Evolutionary conservation across 805 yeast species (phyloP).

Genomic region (Saccharomyces kudriavzevii): DNA sequence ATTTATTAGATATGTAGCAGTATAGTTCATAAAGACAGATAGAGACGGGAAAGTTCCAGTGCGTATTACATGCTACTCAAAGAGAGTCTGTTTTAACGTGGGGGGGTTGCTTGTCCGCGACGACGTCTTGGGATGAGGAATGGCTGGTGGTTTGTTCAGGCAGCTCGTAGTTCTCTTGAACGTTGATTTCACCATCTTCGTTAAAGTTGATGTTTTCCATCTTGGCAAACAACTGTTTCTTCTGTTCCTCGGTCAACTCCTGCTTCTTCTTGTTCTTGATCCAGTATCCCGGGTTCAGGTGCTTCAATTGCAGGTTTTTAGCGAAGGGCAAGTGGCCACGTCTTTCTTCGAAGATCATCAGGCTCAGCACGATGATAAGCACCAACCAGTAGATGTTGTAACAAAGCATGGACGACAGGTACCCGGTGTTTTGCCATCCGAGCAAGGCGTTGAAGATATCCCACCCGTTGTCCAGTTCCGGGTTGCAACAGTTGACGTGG

Average conservation of each 20-base stretch:
- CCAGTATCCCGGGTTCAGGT: slow-evolving; percentile 66
- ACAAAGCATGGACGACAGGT: slow-evolving; percentile 81
- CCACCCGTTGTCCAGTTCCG: slow-evolving; percentile 90
- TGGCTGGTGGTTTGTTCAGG: not conserved
- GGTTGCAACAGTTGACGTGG: slow-evolving; percentile 97
- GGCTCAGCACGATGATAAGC: slow-evolving; percentile 43
- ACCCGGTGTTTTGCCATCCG: slow-evolving; percentile 97
- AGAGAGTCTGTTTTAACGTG: not conserved
- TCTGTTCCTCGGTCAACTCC: slow-evolving; percentile 46
- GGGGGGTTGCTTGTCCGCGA: not conserved
- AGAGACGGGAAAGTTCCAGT: not conserved
- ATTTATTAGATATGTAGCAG: not conserved
- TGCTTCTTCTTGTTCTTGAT: slow-evolving; percentile 59
- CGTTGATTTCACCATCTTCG: slow-evolving; percentile 27
- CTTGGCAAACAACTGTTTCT: slow-evolving; percentile 42
- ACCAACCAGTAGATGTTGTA: slow-evolving; percentile 85
- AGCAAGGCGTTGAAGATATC: slow-evolving; percentile 88
- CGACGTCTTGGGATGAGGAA: not conserved
- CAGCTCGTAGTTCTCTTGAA: not conserved
- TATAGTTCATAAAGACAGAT: not conserved
- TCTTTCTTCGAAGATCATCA: slow-evolving; percentile 79
- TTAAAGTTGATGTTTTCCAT: slow-evolving; percentile 35
- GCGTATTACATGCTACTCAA: not conserved
- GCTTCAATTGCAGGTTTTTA: slow-evolving; percentile 40
- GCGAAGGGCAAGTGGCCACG: slow-evolving; percentile 70